Evolutionary conservation across 352 stramenopile species (phyloP), one percentile per base, ranked within the genome.

Genomic region (Phytophthora rubi): DNA sequence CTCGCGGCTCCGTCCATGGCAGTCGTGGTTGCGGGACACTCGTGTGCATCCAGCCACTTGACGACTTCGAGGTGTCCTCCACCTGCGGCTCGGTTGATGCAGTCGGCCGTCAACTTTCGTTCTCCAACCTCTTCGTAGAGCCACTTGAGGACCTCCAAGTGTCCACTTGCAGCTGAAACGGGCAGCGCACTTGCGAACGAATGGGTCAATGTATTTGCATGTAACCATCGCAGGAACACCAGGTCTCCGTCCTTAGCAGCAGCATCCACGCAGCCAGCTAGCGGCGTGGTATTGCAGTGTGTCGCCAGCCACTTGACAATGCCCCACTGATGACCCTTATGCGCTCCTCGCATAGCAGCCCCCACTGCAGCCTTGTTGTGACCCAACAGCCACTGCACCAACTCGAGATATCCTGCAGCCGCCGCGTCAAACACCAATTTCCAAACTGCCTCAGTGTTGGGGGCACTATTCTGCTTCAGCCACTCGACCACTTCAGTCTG

Each of bases 1-100:
- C 37, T 32, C 30, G 68, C 68, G 45, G 68, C 68, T 32, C 44
- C 62, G 66, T 75, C 68, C 62, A 75, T 75, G 3, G 68, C 68
- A 28, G 28, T 4, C 32, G 39, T 56, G 12, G 62, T 68, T 21
- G 68, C 56, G 4, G 51, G 42, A 9, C 68, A 75, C 2, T 75
- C 3, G 16, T 60, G 49, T 2, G 39, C 53, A 23, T 68, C 45
- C 4, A 75, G 62, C 68, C 68, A 75, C 45, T 71, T 59, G 2
- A 75, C 55, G 9, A 68, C 62, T 15, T 75, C 44, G 3, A 75
- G 28, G 21, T 71, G 62, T 6, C 68, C 68, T 42, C 30, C 62
- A 63, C 62, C 59, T 37, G 62, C 68, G 33, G 68, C 68, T 62
- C 54, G 18, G 26, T 59, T 30, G 39, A 68, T 63, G 26, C 49